Evolutionary conservation across 441 rosid genomes (phyloP), one percentile per base, ranked within the genome.

Genomic region (Arabidopsis hybrid): DNA sequence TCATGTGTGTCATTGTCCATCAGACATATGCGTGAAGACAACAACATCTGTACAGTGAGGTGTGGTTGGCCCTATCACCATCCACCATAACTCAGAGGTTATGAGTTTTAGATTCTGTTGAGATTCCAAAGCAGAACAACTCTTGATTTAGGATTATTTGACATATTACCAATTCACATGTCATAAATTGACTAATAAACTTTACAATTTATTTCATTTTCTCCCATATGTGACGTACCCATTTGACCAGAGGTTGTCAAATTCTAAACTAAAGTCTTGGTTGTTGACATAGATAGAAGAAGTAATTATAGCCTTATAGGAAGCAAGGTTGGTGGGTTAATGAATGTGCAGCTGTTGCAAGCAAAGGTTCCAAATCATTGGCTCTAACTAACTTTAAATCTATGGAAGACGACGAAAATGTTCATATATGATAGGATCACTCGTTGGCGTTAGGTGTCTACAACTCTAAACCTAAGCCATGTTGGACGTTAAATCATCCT

Each of bases 21-120:
- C 29, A 49, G 75, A 76, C 68, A 53, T 42, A 42, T 57, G 18
- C 18, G 67, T 29, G 3, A 3, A 45, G 72, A 53, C 5, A 32
- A 31, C 29, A 32, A 43, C 45, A 70, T 55, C 34, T 55, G 53
- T 46, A 55, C 34, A 43, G 45, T 76, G 76, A 57, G 71, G 76
- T 64, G 47, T 64, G 60, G 36, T 62, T 62, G 53, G 61, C 12
- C 76, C 72, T 63, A 70, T 70, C 76, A 63, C 60, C 60, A 53
- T 61, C 60, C 55, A 61, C 62, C 56, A 29, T 56, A 56, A 63
- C 64, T 69, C 53, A 45, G 35, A 53, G 35, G 40, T 45, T 42
- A 13, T 3, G 47, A 69, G 50, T 50, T 76, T 63, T 55, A 62
- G 65, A 62, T 69, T 62, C 75, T 56, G 36, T 47, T 32, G 17